These are phyloP conservation scores for Physcomitrium patens DNA, from an alignment of 225 moss, liverwort and hornwort genomes.

Conservation along the genomic window DNA sequence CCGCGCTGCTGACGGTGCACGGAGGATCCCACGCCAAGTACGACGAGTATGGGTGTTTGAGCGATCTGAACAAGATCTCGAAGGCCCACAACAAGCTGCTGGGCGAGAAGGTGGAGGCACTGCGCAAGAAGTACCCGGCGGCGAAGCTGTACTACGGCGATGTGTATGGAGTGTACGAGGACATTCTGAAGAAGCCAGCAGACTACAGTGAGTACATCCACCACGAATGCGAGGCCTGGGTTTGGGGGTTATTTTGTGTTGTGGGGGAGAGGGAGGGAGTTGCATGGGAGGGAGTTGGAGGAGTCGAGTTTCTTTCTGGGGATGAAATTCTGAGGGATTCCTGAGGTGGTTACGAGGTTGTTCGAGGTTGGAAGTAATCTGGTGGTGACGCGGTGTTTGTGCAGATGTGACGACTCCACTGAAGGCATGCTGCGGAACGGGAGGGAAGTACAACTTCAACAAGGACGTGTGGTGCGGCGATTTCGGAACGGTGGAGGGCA, in stretches of 20 bases:
- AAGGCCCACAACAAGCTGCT: conserved; percentile 31
- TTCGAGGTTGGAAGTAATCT: background rate
- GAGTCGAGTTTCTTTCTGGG: background rate
- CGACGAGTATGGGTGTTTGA: conserved; percentile 32
- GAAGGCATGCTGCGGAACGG: conserved; percentile 52
- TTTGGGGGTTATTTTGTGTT: background rate
- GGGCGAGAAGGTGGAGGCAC: background rate
- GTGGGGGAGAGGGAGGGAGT: too few relatives aligned
- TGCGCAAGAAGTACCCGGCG: conserved; percentile 26
- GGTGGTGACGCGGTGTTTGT: background rate
- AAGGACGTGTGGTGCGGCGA: conserved; percentile 35
- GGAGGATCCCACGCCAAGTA: conserved; percentile 11
- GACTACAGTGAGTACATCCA: conserved; percentile 21
- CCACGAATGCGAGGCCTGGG: background rate
- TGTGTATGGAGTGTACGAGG: conserved; percentile 21
- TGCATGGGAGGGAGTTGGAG: background rate
- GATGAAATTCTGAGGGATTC: background rate
- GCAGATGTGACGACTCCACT: conserved; percentile 26
- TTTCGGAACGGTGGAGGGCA: conserved; percentile 5
- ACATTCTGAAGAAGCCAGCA: conserved; percentile 26
- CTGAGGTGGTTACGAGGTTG: background rate
- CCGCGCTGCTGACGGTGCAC: conserved; percentile 37
- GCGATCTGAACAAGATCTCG: conserved; percentile 22
- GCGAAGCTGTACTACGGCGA: conserved; percentile 32
- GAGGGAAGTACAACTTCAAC: conserved; percentile 56